These are phyloP conservation scores for Castanopsis chinensis DNA, from an alignment of 306 rosid genomes.

Conservation along the genomic window DNA sequence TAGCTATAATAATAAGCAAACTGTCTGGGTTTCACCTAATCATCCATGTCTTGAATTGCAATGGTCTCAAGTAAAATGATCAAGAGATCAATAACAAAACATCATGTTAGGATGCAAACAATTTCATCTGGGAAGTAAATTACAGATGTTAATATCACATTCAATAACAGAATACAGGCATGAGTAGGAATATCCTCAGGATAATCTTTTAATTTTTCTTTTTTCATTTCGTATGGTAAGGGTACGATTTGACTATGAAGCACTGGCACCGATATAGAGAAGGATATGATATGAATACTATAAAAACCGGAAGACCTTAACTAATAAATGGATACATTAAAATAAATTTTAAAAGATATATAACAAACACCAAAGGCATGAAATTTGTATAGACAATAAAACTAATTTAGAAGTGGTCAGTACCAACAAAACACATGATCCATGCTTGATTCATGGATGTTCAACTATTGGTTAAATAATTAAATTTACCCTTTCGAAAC, in stretches of 20 bases:
- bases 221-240: neutral
- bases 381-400: neutral
- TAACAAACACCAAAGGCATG: neutral
- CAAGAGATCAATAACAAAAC: neutral
- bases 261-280: too few relatives aligned
- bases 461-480: too few relatives aligned
- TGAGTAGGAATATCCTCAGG: neutral
- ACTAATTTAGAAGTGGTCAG: neutral
- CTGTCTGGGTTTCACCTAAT: neutral
- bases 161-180: neutral
- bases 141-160: slow-evolving; percentile 14
- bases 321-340: neutral
- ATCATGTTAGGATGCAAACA: neutral
- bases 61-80: neutral
- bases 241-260: neutral
- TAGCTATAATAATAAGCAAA: neutral
- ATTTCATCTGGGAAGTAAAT: neutral
- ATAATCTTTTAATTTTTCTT: neutral
- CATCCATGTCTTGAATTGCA: slow-evolving; percentile 1
- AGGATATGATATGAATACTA: too few relatives aligned
- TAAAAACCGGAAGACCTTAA: too few relatives aligned
- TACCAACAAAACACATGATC: neutral
- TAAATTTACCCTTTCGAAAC: too few relatives aligned
- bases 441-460: too few relatives aligned
- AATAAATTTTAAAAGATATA: neutral